phyloP scores from a whole-genome alignment of 306 rosid species.

The Cicer bijugum region DNA sequence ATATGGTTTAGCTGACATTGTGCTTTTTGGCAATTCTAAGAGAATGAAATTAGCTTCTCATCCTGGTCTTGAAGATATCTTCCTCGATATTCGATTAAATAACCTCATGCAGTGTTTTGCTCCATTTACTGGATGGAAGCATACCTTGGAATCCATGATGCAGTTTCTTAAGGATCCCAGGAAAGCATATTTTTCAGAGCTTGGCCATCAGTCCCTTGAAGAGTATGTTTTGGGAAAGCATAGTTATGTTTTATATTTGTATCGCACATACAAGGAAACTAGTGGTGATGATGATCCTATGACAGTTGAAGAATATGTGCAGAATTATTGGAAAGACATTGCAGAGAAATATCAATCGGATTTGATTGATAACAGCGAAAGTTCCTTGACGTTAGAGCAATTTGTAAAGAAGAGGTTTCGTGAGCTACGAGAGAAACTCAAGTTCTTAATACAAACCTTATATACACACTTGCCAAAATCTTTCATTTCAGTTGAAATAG shows the following conservation, averaged over 20 bases:
- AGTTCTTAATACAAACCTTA: slow-evolving; percentile 28
- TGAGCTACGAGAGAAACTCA: slow-evolving; percentile 25
- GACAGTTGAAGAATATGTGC: slow-evolving; percentile 46
- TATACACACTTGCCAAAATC: slow-evolving; percentile 59
- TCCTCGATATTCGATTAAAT: slow-evolving; percentile 41
- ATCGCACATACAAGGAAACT: not conserved
- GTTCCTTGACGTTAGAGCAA: not conserved
- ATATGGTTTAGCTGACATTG: slow-evolving; percentile 48
- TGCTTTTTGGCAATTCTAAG: slow-evolving; percentile 42
- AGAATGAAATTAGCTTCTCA: slow-evolving; percentile 40
- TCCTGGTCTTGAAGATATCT: slow-evolving; percentile 21
- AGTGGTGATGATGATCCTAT: not conserved
- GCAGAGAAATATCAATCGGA: not conserved
- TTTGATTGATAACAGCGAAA: not conserved
- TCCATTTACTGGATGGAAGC: slow-evolving; percentile 41
- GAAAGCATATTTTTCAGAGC: not conserved
- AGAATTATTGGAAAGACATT: not conserved
- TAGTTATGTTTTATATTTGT: not conserved
- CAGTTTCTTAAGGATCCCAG: slow-evolving; percentile 34
- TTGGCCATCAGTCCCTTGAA: not conserved
- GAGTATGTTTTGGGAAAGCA: not conserved
- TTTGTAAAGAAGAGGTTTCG: slow-evolving; percentile 46
- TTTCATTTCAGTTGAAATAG: slow-evolving; percentile 39
- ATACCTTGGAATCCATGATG: slow-evolving; percentile 27
- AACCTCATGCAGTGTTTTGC: slow-evolving; percentile 26